Conservation (phyloP, 2,329 filamentous ascomycete genomes). For the Coniochaeta hoffmannii region DNA sequence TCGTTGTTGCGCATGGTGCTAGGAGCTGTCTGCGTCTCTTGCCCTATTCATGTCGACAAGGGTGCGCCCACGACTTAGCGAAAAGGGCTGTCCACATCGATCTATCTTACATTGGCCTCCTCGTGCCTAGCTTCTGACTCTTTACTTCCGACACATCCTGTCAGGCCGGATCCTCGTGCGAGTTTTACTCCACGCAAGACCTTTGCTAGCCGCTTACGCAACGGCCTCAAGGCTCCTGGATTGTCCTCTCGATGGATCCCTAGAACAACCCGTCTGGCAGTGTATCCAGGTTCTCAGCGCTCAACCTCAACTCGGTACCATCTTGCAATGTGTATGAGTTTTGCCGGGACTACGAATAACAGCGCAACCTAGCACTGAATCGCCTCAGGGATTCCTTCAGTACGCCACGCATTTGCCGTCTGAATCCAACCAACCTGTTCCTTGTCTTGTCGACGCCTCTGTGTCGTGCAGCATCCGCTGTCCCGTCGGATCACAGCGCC, state of each 20-base stretch:
- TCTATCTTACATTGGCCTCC: background rate
- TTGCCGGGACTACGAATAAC: background rate
- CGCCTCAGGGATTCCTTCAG: background rate
- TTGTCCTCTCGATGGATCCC: background rate
- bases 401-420: background rate
- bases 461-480: constrained; percentile 1
- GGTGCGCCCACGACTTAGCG: background rate
- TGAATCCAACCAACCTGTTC: background rate
- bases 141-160: background rate
- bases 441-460: background rate
- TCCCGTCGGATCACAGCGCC: background rate
- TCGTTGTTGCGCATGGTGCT: background rate
- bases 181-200: background rate
- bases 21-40: background rate
- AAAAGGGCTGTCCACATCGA: background rate
- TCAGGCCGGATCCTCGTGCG: background rate
- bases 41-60: background rate
- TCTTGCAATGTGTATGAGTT: background rate
- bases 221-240: background rate
- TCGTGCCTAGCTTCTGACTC: background rate
- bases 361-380: background rate
- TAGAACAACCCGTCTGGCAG: background rate
- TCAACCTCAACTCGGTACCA: background rate
- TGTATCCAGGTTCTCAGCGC: background rate
- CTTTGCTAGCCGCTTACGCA: background rate